A percentile compares a stretch with the other conserved stretches of the same genome.
phyloP scores from a whole-genome alignment of 1,284 basidiomycete species.

The Rhodotorula glutinis region DNA sequence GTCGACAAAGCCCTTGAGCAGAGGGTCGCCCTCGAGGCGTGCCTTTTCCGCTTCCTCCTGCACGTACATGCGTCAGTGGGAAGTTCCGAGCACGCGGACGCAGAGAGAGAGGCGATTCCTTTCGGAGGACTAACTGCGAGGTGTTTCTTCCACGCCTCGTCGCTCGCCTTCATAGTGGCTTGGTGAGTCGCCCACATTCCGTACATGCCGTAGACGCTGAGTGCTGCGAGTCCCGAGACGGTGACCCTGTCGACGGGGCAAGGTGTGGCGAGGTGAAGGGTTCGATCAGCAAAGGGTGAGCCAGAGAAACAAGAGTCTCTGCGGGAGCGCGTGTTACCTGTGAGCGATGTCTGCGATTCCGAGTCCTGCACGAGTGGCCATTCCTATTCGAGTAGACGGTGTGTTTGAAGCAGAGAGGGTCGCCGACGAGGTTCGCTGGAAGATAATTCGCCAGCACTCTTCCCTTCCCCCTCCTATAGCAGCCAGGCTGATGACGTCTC shows the following conservation, averaged over 20 bases:
- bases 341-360: constrained; percentile 14
- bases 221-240: constrained; percentile 30
- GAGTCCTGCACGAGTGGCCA: constrained; percentile 1
- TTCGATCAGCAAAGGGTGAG: background rate
- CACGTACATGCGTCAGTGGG: background rate
- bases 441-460: too few relatives aligned
- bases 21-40: constrained; percentile 13
- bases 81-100: too few relatives aligned
- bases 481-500: background rate
- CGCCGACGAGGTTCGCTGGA: too few relatives aligned
- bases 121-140: constrained; percentile 7
- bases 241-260: constrained; percentile 11
- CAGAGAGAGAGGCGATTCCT: too few relatives aligned
- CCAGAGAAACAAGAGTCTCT: background rate
- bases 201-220: constrained; percentile 32
- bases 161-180: constrained; percentile 27
- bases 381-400: background rate
- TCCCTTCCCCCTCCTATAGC: too few relatives aligned
- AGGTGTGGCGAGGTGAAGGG: too few relatives aligned
- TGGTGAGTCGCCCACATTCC: constrained; percentile 35
- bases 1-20: constrained; percentile 34
- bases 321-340: too few relatives aligned
- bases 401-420: background rate
- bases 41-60: constrained; percentile 18
- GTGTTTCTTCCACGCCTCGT: constrained; percentile 29